A percentile compares a stretch with the other conserved stretches of the same genome.
phyloP scores from a whole-genome alignment of 1,139 yeast species.

The Sugiyamaella xylanicola region DNA sequence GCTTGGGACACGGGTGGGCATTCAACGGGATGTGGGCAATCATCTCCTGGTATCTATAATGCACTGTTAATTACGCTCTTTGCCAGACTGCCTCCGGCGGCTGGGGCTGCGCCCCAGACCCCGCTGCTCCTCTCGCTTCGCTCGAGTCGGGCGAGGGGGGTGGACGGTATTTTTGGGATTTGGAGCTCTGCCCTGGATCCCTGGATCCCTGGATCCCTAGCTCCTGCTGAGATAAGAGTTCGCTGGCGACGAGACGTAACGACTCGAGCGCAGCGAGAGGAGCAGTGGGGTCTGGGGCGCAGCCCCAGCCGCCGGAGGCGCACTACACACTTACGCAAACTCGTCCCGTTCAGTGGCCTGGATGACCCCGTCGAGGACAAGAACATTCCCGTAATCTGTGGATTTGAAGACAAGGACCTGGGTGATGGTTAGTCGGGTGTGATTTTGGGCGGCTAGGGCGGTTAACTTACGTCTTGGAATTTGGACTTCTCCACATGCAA shows the following conservation, averaged over 20 bases:
- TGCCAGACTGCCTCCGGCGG: background rate
- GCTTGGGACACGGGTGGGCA: slow-evolving; percentile 72
- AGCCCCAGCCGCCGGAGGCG: background rate
- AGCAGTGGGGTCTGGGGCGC: background rate
- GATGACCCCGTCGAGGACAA: slow-evolving; percentile 82
- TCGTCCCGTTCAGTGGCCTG: slow-evolving; percentile 91
- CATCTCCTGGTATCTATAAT: slow-evolving; percentile 67
- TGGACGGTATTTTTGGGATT: too few species aligned
- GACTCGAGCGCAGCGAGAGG: background rate
- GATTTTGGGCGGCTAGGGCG: slow-evolving; percentile 10
- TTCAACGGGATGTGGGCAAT: slow-evolving; percentile 78
- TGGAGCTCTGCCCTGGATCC: too few species aligned
- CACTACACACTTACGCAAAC: slow-evolving; percentile 54
- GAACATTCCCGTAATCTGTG: slow-evolving; percentile 76
- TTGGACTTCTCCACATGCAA: slow-evolving; percentile 73
- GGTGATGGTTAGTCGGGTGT: background rate
- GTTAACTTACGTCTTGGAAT: slow-evolving; percentile 64
- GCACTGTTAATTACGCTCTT: background rate
- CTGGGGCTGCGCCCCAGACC: background rate
- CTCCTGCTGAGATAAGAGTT: too few species aligned
- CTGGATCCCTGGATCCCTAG: too few species aligned
- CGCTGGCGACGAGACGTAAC: too few species aligned
- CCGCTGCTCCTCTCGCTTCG: background rate
- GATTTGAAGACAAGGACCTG: slow-evolving; percentile 68
- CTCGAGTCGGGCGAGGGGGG: background rate